A percentile compares a stretch with the other conserved stretches of the same genome.
Conservation (phyloP, 2,329 filamentous ascomycete genomes). For the Xylaria sp. region DNA sequence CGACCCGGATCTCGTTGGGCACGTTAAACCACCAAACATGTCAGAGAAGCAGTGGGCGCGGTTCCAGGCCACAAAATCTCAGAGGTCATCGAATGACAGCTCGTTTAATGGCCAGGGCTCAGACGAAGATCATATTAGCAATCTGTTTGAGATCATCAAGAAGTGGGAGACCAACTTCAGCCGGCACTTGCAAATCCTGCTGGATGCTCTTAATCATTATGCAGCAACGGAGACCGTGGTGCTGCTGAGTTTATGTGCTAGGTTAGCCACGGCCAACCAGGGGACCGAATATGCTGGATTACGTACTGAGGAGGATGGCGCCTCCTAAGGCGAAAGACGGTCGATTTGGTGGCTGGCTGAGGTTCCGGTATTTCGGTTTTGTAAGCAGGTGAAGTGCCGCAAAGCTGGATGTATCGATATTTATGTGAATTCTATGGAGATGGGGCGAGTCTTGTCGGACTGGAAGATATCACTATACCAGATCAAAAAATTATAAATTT, state of each 20-base stretch:
- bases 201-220: conserved; percentile 96
- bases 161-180: conserved; percentile 96
- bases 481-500: conserved; percentile 17
- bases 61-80: conserved; percentile 62
- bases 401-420: conserved; percentile 20
- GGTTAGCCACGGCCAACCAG: conserved; percentile 83
- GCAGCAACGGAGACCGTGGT: conserved; percentile 98
- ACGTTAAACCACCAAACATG: conserved; percentile 68
- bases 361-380: conserved; percentile 4
- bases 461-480: conserved; percentile 10
- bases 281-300: conserved; percentile 73
- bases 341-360: neutral
- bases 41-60: conserved; percentile 69
- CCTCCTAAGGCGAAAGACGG: conserved; percentile 30
- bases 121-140: conserved; percentile 68
- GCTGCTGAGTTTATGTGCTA: conserved; percentile 84
- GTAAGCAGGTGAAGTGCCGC: conserved; percentile 5
- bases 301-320: conserved; percentile 67
- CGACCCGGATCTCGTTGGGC: conserved; percentile 78
- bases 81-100: conserved; percentile 53
- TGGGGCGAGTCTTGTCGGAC: neutral
- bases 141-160: conserved; percentile 85
- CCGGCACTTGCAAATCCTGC: conserved; percentile 88
- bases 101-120: conserved; percentile 53
- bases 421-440: conserved; percentile 8